Evolutionary conservation across 768 basidiomycete species (phyloP).

Genomic region (Kwoniella pini): DNA sequence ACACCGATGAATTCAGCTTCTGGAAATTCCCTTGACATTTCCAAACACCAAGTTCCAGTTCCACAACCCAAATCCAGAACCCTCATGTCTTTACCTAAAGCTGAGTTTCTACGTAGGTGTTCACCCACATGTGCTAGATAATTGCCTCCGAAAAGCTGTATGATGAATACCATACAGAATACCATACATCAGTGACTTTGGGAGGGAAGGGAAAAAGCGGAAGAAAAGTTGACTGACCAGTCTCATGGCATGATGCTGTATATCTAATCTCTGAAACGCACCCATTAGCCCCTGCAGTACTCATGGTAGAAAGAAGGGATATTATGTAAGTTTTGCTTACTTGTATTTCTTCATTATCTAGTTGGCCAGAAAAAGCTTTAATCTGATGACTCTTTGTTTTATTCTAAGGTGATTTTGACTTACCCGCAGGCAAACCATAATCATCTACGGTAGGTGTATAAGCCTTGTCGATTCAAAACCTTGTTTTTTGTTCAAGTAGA

Average conservation of each 20-base stretch:
- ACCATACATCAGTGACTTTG: too few species aligned
- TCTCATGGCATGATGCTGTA: conserved; percentile 15
- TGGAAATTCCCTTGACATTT: conserved; percentile 19
- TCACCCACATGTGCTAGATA: conserved; percentile 9
- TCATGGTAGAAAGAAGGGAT: too few species aligned
- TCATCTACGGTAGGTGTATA: conserved; percentile 4
- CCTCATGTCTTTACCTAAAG: conserved; percentile 1
- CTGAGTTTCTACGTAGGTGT: neutral
- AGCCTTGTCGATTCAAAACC: neutral
- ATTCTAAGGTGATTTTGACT: neutral
- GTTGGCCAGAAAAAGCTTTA: too few species aligned
- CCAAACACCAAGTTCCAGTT: conserved; percentile 20
- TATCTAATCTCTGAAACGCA: conserved; percentile 22
- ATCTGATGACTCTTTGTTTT: neutral
- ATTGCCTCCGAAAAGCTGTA: conserved; percentile 18
- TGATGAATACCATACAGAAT: too few species aligned
- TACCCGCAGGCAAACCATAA: conserved; percentile 21
- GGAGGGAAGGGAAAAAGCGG: too few species aligned
- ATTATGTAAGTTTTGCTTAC: neutral
- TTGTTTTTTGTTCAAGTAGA: neutral
- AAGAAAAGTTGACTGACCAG: conserved; percentile 13
- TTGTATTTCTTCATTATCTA: neutral
- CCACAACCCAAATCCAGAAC: conserved; percentile 24
- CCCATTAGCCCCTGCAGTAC: too few species aligned
- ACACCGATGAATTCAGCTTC: conserved; percentile 16